Percentiles rank a stretch among this genome's conserved stretches.
Evolutionary conservation across 2,329 filamentous ascomycete genomes (phyloP).

Genomic region (Exophiala calicioides): DNA sequence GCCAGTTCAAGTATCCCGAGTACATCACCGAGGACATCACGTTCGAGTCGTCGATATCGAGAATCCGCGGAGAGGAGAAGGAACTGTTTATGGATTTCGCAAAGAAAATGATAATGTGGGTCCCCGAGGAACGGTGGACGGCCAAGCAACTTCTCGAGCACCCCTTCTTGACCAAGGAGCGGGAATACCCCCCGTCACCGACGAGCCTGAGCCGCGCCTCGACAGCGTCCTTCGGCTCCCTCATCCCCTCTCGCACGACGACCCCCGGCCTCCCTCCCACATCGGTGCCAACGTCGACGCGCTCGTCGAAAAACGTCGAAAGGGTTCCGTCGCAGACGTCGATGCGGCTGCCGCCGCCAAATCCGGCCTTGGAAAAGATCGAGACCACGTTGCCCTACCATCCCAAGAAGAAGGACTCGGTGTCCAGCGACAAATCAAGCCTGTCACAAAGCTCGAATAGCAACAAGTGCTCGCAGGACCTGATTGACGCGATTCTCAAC

Average conservation of each 20-base stretch:
- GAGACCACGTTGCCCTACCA: slow-evolving; percentile 1
- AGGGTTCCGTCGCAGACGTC: slow-evolving; percentile 9
- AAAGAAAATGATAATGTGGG: slow-evolving; percentile 39
- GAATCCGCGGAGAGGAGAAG: slow-evolving; percentile 35
- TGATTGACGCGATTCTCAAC: slow-evolving; percentile 24
- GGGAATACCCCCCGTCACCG: slow-evolving; percentile 16
- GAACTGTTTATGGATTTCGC: slow-evolving; percentile 38
- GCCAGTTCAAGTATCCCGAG: slow-evolving; percentile 28
- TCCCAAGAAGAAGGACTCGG: neutral
- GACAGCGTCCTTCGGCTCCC: slow-evolving; percentile 20
- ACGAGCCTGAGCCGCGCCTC: slow-evolving; percentile 23
- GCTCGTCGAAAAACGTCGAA: slow-evolving; percentile 4
- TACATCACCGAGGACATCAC: slow-evolving; percentile 23
- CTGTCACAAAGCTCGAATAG: slow-evolving; percentile 1
- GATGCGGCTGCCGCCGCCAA: neutral
- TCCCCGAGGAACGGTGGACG: slow-evolving; percentile 39
- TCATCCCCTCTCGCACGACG: slow-evolving; percentile 16
- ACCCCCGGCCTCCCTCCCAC: slow-evolving; percentile 18
- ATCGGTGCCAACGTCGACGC: slow-evolving; percentile 6
- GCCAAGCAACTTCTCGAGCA: slow-evolving; percentile 40
- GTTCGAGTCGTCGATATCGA: slow-evolving; percentile 26
- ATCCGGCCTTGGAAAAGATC: neutral
- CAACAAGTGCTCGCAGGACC: slow-evolving; percentile 20
- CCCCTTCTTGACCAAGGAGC: slow-evolving; percentile 36
- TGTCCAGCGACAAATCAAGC: slow-evolving; percentile 3